A percentile compares a stretch with the other conserved stretches of the same genome.
phyloP scores from a whole-genome alignment of 768 basidiomycete genomes.

The Tylopilus subfusipes region DNA sequence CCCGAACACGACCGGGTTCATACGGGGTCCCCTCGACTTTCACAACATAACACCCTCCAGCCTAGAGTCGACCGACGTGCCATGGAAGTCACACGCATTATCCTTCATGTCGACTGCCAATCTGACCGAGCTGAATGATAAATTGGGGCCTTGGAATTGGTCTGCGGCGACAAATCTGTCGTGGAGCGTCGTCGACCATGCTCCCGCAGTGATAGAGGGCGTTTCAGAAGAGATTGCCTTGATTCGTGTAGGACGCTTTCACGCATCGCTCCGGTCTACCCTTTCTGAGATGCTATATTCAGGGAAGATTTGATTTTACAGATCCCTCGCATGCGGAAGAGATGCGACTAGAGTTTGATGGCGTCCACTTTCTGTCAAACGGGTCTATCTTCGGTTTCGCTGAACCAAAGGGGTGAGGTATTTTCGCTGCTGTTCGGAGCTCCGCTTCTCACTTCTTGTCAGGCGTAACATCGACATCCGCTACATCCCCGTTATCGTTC shows the following conservation, averaged over 20 bases:
- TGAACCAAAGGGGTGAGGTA: slow-evolving; percentile 54
- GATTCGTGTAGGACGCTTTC: slow-evolving; percentile 54
- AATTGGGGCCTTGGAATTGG: slow-evolving; percentile 68
- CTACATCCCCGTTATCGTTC: slow-evolving; percentile 62
- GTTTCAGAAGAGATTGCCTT: slow-evolving; percentile 50
- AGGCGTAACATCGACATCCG: slow-evolving; percentile 65
- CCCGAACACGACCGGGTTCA: slow-evolving; percentile 74
- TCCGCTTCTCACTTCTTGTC: neutral
- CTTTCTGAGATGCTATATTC: neutral
- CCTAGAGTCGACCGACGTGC: slow-evolving; percentile 33
- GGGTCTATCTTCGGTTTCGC: slow-evolving; percentile 79
- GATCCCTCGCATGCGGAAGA: slow-evolving; percentile 52
- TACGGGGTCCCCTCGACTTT: slow-evolving; percentile 58
- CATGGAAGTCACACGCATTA: slow-evolving; percentile 53
- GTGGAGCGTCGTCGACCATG: slow-evolving; percentile 64
- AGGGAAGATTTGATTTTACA: slow-evolving; percentile 74
- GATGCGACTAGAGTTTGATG: slow-evolving; percentile 69
- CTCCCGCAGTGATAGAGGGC: slow-evolving; percentile 36
- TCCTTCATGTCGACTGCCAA: slow-evolving; percentile 49
- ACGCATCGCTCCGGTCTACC: neutral
- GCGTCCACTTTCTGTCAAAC: slow-evolving; percentile 68
- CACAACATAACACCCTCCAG: slow-evolving; percentile 60
- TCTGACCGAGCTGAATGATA: slow-evolving; percentile 45
- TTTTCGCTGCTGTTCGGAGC: neutral
- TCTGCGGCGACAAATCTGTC: slow-evolving; percentile 56